Evolutionary conservation across 1,139 yeast species (phyloP).

Genomic region (Taphrina sp.): DNA sequence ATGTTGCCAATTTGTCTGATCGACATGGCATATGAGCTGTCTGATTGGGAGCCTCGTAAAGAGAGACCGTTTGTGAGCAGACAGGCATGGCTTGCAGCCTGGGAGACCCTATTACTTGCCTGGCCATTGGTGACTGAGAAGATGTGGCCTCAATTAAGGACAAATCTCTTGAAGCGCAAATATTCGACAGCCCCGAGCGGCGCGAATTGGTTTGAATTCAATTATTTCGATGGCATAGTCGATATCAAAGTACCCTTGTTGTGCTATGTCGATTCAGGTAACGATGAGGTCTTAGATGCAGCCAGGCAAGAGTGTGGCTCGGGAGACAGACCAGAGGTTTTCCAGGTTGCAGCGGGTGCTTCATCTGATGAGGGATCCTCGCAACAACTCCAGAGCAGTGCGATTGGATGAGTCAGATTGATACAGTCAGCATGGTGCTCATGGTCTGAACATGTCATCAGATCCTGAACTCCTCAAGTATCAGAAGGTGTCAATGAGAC

Average conservation of each 20-base stretch:
- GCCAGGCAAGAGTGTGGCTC: no score
- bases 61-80: background rate
- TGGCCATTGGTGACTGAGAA: background rate
- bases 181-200: background rate
- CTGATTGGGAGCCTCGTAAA: conserved; percentile 3
- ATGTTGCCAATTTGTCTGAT: conserved; percentile 5
- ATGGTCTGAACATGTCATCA: no score
- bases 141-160: background rate
- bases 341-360: no score
- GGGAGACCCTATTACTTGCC: background rate
- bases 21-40: conserved; percentile 1
- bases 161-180: background rate
- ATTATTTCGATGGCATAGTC: background rate
- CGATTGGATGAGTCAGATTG: no score
- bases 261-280: no score
- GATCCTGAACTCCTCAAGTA: no score
- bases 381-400: no score
- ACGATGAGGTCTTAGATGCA: no score
- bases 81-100: background rate
- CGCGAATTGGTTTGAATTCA: conserved; percentile 12
- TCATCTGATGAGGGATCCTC: no score
- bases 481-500: no score
- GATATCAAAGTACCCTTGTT: conserved; percentile 3
- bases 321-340: no score
- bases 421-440: no score